Percentiles rank a stretch among this genome's conserved stretches.
phyloP scores from a whole-genome alignment of 1,284 basidiomycete species.

The Marasmius sp. region DNA sequence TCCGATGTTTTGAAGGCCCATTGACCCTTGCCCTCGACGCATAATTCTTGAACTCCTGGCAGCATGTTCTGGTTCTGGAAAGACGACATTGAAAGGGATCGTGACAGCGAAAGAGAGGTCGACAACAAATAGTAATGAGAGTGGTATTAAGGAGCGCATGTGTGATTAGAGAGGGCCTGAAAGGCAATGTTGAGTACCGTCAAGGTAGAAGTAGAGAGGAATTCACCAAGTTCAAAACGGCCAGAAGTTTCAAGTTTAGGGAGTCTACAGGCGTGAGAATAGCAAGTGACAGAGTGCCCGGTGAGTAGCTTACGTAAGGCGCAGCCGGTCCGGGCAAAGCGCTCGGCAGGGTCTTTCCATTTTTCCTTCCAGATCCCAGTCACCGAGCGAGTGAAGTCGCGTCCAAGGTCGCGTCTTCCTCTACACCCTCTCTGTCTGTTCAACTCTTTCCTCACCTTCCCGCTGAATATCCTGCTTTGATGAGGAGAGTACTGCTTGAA shows the following conservation, averaged over 20 bases:
- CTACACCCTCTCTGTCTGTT: too few relatives aligned
- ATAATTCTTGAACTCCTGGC: constrained; percentile 22
- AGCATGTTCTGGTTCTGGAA: constrained; percentile 17
- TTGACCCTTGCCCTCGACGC: constrained; percentile 27
- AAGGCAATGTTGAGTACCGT: neutral
- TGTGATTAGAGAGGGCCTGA: neutral
- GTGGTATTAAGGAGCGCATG: constrained; percentile 14
- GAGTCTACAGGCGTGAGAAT: neutral
- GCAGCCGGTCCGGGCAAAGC: too few relatives aligned
- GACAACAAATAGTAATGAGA: constrained; percentile 13
- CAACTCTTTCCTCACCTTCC: too few relatives aligned
- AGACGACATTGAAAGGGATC: constrained; percentile 47
- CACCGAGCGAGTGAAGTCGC: too few relatives aligned
- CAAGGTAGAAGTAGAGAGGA: neutral
- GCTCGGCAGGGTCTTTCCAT: too few relatives aligned
- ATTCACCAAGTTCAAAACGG: neutral
- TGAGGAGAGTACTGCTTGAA: too few relatives aligned
- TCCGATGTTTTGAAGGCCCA: constrained; percentile 56
- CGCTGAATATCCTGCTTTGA: too few relatives aligned
- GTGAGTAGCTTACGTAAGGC: too few relatives aligned
- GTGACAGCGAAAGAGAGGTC: constrained; percentile 33
- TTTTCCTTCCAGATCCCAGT: too few relatives aligned
- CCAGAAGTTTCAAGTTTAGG: neutral
- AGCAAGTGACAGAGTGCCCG: too few relatives aligned
- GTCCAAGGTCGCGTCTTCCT: too few relatives aligned